Conservation (phyloP, 2,329 filamentous ascomycete genomes). For the Talaromyces islandicus region DNA sequence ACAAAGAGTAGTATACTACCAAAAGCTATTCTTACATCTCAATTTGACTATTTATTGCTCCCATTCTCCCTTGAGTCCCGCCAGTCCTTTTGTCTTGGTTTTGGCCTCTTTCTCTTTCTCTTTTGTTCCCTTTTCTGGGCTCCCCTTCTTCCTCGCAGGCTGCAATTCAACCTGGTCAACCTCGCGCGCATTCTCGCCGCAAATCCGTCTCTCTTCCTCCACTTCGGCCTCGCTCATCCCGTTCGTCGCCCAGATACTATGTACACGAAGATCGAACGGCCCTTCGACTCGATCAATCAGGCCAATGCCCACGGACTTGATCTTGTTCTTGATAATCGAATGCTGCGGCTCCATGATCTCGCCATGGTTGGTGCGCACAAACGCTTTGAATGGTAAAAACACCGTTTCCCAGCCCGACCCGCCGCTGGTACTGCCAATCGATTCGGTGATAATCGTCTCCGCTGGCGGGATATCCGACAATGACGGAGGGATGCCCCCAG, state of each 20-base stretch:
- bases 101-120: conserved; percentile 3
- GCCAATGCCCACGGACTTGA: conserved; percentile 79
- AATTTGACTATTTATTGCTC: conserved; percentile 10
- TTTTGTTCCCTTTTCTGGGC: conserved; percentile 3
- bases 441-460: conserved; percentile 27
- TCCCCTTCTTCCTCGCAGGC: conserved; percentile 7
- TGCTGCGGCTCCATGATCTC: conserved; percentile 88
- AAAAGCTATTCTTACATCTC: background rate
- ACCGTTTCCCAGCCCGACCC: conserved; percentile 92
- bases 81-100: conserved; percentile 24
- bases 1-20: background rate
- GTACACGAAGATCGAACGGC: conserved; percentile 79
- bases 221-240: conserved; percentile 39
- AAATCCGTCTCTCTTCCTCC: conserved; percentile 36
- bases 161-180: conserved; percentile 29
- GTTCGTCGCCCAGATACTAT: conserved; percentile 89
- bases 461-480: conserved; percentile 31
- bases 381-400: conserved; percentile 83
- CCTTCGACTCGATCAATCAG: conserved; percentile 85
- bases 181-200: conserved; percentile 32
- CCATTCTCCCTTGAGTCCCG: conserved; percentile 31
- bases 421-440: conserved; percentile 42
- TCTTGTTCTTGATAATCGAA: conserved; percentile 79
- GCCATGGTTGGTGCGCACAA: conserved; percentile 91
- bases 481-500: conserved; percentile 23